Evolutionary conservation across 148 eudicot genomes (phyloP), one percentile per base, ranked within the genome.

Genomic region (Chenopodium berlandieri): DNA sequence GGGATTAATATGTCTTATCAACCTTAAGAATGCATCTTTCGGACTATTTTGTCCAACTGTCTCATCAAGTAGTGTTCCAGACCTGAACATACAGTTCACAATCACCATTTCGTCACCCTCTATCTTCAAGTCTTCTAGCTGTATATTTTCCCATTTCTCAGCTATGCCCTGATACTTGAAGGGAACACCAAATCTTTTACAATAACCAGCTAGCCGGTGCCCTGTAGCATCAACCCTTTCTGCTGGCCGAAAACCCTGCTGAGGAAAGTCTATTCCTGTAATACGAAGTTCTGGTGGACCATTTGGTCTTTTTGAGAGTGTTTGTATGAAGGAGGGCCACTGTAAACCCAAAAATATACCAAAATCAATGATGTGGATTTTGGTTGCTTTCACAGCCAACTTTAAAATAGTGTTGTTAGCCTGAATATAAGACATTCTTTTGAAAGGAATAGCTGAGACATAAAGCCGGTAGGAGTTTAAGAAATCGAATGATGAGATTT

Each of bases 191-290:
- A 87, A 87, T 63, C 87, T 84, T 75, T 84, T 48, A 44, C 88
- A 89, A 65, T 89, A 89, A 9, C 84, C 82, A 19, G 82, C 16
- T 47, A 89, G 73, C 9, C 89, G 72, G 6, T 76, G 85, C 4
- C 90, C 91, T 0, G 91, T 89, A 4, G 86, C 91, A 34, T 86
- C 83, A 17, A 87, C 76, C 34, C 82, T 65, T 6, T 84, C 86
- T 2, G 90, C 69, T 1, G 91, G 91, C 19, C 85, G 71, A 75
- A 89, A 89, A 13, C 91, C 90, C 17, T 77, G 84, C 62, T 89
- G 87, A 2, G 91, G 91, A 58, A 83, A 84, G 25, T 86, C 90
- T 17, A 89, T 82, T 7, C 90, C 91, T 0, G 91, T 89, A 20
- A 89, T 84, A 1, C 88, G 81, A 63, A 89, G 79, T 19, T 65